Evolutionary conservation across 2,329 filamentous ascomycete species (phyloP).

Genomic region (Elsinoe australis): DNA sequence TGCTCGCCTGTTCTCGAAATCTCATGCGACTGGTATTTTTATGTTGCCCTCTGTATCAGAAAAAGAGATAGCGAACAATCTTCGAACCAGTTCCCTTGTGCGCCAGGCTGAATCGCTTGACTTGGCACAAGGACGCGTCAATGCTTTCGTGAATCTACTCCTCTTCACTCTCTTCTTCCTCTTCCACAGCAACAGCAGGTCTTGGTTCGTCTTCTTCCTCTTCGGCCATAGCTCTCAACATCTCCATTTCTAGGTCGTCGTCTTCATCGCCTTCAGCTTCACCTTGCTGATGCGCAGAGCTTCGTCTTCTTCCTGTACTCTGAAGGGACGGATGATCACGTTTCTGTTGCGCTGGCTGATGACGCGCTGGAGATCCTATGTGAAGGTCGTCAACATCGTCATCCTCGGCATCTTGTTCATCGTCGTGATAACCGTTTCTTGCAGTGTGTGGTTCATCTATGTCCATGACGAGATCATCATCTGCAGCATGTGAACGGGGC

Average conservation of each 20-base stretch:
- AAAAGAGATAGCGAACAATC: no score
- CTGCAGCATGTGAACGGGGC: constrained; percentile 24
- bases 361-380: constrained; percentile 16
- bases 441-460: constrained; percentile 25
- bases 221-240: constrained; percentile 35
- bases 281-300: constrained; percentile 22
- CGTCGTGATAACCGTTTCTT: constrained; percentile 22
- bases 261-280: constrained; percentile 34
- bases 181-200: constrained; percentile 24
- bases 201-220: constrained; percentile 25
- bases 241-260: constrained; percentile 36
- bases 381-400: constrained; percentile 31
- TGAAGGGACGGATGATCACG: constrained; percentile 27
- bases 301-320: constrained; percentile 24
- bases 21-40: no score
- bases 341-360: constrained; percentile 32
- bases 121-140: no score
- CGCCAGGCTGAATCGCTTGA: no score
- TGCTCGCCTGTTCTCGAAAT: no score
- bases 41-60: no score
- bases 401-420: constrained; percentile 24
- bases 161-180: constrained; percentile 40
- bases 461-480: constrained; percentile 30
- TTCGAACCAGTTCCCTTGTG: no score
- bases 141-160: constrained; percentile 25